phyloP scores from a whole-genome alignment of 208 protist genomes.

The Phytomonas sp. region DNA sequence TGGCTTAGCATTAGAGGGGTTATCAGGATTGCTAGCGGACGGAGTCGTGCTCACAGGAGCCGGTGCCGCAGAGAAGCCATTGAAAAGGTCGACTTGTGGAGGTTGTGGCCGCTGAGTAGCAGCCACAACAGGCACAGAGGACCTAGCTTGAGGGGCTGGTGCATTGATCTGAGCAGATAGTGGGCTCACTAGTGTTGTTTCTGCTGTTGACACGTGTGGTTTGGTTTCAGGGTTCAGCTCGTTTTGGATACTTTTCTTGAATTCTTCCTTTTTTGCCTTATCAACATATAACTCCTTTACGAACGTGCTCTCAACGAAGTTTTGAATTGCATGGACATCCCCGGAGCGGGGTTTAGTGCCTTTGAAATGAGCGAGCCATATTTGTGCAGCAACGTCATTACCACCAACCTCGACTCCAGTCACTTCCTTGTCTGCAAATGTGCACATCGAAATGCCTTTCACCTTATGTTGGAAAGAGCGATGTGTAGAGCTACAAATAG shows the following conservation, averaged over 20 bases:
- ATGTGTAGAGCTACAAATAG: constrained; percentile 67
- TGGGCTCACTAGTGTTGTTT: constrained; percentile 10
- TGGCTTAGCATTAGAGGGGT: neutral
- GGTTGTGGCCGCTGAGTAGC: constrained; percentile 15
- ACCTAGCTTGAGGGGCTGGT: neutral
- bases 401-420: constrained; percentile 33
- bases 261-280: constrained; percentile 17
- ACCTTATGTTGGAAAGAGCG: constrained; percentile 83
- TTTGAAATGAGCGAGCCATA: constrained; percentile 48
- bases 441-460: constrained; percentile 82
- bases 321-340: constrained; percentile 27
- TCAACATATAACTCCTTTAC: constrained; percentile 28
- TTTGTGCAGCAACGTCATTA: constrained; percentile 51
- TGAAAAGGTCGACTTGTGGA: neutral
- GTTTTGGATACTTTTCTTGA: constrained; percentile 19
- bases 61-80: neutral
- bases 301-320: constrained; percentile 34
- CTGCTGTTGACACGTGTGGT: constrained; percentile 7
- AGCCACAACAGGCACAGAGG: constrained; percentile 5
- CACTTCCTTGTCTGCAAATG: constrained; percentile 73
- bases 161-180: constrained; percentile 1
- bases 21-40: neutral
- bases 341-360: constrained; percentile 29
- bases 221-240: constrained; percentile 5
- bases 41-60: neutral